Base-by-base conservation (phyloP, 1,139 yeast species). In the Kurtzmaniella quercitrusa region DNA sequence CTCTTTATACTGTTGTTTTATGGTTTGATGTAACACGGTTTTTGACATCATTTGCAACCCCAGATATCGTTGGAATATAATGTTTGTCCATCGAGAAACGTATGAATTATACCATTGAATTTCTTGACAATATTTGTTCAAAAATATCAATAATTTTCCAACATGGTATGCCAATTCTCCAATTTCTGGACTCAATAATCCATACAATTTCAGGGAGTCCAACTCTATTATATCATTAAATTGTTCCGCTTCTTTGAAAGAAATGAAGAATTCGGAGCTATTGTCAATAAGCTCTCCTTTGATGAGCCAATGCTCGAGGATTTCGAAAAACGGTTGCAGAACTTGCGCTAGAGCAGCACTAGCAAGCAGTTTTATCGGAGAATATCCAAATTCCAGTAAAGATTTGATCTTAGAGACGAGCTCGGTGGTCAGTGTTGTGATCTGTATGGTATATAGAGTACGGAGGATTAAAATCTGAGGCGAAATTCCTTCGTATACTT, bases 111-210 rank as follows among this genome's bases (percentile, higher is more conserved):
- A 52, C 75, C 75, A 72, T 41, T 59, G 57, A 24, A 73, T 54
- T 48, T 72, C 75, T 43, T 62, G 59, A 49, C 97, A 86, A 41
- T 79, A 77, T 31, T 70, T 70, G 40, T 81, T 78, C 39, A 93
- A 64, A 56, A 85, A 91, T 34, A 81, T 74, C n/a, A 85, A 67
- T 14, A 88, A 79, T 51, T 85, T 82, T 1, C 98, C 98, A 21
- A 86, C 81, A 46, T 88, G 87, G 52, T 75, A 85, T 9, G 86
- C 77, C 50, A 77, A 75, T 21, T 66, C 59, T 1, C 88, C 82
- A 1, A 77, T 62, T 14, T 65, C 63, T 6, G 57, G 56, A 38
- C 61, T 59, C 44, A 85, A 65, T 55, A 85, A 87, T 8, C 62
- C 58, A 0, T 97, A 97, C 1, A 85, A 70, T 49, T 71, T 77